Evolutionary conservation across 2,329 filamentous ascomycete species (phyloP), one percentile per base, ranked within the genome.

Genomic region (Fusarium sp.): DNA sequence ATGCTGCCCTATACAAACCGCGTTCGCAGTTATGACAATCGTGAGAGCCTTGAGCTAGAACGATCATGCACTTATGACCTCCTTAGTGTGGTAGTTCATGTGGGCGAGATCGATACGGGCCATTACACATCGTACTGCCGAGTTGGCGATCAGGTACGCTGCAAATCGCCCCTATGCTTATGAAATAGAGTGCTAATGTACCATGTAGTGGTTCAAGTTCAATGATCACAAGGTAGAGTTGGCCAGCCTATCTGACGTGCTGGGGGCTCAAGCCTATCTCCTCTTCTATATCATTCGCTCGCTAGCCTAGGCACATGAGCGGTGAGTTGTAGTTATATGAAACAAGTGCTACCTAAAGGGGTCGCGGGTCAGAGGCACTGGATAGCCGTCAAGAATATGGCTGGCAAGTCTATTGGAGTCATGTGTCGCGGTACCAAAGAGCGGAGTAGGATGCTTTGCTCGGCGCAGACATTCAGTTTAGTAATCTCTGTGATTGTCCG

Each of bases 141-240:
- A 42, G 89, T 94, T 56, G 90, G 88, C 5, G 89, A 91, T 51
- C 86, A 90, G 80, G 76, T 77, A 67, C 58, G 68, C 43, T 19
- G n/a, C 13, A 25, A 9, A 11, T 10, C 13, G 29, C 19, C 4
- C 8, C 17, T n/a, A 21, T 4, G 15, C 6, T 33, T 2, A 9
- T 21, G 11, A 6, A 25, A 19, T 14, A 8, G 13, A 33, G 4
- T 49, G 15, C 55, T 67, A 39, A 63, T 45, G 21, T 27, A 61
- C 27, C 36, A 10, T 72, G 59, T 65, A 96, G 84, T 98, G 94
- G 94, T 96, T 97, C 75, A 87, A 91, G 51, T 97, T 97, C 77
- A 96, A 98, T 71, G 94, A 98, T 72, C 93, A 95, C 73, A 93
- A 92, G 73, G 94, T 98, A 21, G 91, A 93, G 59, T 73, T 93